These are phyloP conservation scores for Arthrobotrys iridis DNA, from an alignment of 2,329 filamentous ascomycete species.

Conservation along the genomic window DNA sequence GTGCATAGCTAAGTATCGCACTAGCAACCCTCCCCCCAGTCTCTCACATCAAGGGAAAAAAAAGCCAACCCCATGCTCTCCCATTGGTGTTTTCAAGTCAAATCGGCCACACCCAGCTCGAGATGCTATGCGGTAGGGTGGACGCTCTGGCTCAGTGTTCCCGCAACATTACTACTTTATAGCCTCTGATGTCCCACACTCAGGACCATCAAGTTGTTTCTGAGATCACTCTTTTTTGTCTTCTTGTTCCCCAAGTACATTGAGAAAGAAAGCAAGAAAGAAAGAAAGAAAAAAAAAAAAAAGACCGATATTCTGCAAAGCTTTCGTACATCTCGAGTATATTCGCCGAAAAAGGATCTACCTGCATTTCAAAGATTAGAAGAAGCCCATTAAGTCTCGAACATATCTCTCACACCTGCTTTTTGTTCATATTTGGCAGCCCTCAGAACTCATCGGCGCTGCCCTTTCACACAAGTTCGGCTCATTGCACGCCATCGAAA, in stretches of 20 bases:
- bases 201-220: slow-evolving; percentile 38
- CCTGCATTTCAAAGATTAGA: slow-evolving; percentile 27
- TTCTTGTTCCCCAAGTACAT: slow-evolving; percentile 45
- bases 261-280: not conserved
- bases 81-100: slow-evolving; percentile 39
- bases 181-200: slow-evolving; percentile 49
- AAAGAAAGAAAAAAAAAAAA: not conserved
- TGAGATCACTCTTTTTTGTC: slow-evolving; percentile 39
- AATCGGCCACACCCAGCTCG: slow-evolving; percentile 43
- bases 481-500: slow-evolving; percentile 27
- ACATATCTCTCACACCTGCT: not conserved
- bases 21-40: slow-evolving; percentile 49
- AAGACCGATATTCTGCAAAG: slow-evolving; percentile 21
- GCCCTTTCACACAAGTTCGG: slow-evolving; percentile 19
- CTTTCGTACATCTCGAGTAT: slow-evolving; percentile 39
- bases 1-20: slow-evolving; percentile 37
- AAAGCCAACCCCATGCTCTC: slow-evolving; percentile 43
- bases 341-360: slow-evolving; percentile 37
- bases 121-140: slow-evolving; percentile 34
- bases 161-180: slow-evolving; percentile 48
- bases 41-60: slow-evolving; percentile 45
- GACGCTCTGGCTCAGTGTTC: slow-evolving; percentile 36
- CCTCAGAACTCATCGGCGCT: slow-evolving; percentile 8
- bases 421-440: slow-evolving; percentile 7
- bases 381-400: slow-evolving; percentile 1